Base-by-base conservation (phyloP, 2,329 filamentous ascomycete species). In the Aspergillus novofumigatus region DNA sequence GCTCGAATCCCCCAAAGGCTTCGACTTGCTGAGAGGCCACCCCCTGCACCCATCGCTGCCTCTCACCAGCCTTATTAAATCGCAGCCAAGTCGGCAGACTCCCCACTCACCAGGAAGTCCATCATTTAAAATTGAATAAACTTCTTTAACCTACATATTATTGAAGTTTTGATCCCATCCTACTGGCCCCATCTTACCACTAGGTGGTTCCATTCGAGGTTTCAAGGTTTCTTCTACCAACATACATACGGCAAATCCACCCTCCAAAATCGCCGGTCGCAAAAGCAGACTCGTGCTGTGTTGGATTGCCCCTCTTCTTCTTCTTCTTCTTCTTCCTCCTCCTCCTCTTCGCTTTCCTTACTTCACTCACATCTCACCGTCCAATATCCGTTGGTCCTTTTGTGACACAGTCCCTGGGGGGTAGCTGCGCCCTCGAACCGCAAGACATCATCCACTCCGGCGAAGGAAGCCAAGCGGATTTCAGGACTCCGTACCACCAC, bases 71-170 rank as follows among this genome's bases (percentile, higher is more conserved):
- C 32, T 38, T 17, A 6, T 38, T 53, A 54, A 49, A 51, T 32
- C 51, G 25, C 53, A 57, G 58, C 58, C 58, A 59, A 59, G 58
- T 57, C 52, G 45, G 11, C 23, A 42, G 23, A 21, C 50, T 53
- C 51, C 58, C 55, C 58, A 52, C 52, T 57, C 45, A 51, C 35
- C 56, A 59, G 44, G 52, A 49, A 55, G 51, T 38, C 55, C 47
- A 35, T 48, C 51, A 42, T 53, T 38, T 7, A n/a, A 7, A 17
- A 17, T 17, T 1, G 14, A 17, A 38, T 17, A 54, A 38, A n/a
- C 35, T 35, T n/a, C 32, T 52, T 53, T 47, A 32, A 20, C 47
- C 21, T 52, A 17, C 41, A 11, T 28, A 20, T 21, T 29, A 52
- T 38, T 21, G 14, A 45, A 29, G n/a, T 52, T 41, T 29, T 35